phyloP scores from a whole-genome alignment of 768 basidiomycete genomes.

The Leccinum variicolor region DNA sequence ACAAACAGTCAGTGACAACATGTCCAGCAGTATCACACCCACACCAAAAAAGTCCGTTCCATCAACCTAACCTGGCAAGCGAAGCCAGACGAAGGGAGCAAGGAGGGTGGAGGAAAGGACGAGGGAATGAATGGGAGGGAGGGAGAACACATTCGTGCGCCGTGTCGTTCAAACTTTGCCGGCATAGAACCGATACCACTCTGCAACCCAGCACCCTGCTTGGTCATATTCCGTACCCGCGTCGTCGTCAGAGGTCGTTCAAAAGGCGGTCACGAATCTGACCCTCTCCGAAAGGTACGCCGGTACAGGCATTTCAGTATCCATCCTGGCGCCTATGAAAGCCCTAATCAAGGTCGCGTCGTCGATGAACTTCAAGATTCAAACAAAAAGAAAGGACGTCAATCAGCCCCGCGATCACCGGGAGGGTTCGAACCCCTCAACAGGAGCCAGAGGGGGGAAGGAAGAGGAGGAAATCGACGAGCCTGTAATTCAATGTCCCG shows the following conservation, averaged over 20 bases:
- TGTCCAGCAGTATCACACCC: neutral
- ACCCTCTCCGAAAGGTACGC: neutral
- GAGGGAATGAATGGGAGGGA: neutral
- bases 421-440: neutral
- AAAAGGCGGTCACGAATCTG: neutral
- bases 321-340: neutral
- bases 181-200: neutral
- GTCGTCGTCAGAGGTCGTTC: neutral
- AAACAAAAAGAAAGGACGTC: neutral
- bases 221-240: neutral
- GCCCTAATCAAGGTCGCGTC: neutral
- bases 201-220: neutral
- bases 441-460: neutral
- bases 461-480: neutral
- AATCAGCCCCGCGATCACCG: neutral
- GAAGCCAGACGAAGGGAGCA: neutral
- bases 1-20: neutral
- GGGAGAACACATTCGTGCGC: neutral
- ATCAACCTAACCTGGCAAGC: neutral
- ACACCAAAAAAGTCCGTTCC: neutral
- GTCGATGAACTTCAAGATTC: neutral
- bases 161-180: neutral
- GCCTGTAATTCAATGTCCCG: conserved; percentile 27
- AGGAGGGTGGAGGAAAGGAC: neutral
- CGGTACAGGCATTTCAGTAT: neutral